A percentile compares a stretch with the other conserved stretches of the same genome.
These are phyloP conservation scores for Beauveria brongniartii DNA, from an alignment of 2,329 filamentous ascomycete genomes.

Conservation along the genomic window DNA sequence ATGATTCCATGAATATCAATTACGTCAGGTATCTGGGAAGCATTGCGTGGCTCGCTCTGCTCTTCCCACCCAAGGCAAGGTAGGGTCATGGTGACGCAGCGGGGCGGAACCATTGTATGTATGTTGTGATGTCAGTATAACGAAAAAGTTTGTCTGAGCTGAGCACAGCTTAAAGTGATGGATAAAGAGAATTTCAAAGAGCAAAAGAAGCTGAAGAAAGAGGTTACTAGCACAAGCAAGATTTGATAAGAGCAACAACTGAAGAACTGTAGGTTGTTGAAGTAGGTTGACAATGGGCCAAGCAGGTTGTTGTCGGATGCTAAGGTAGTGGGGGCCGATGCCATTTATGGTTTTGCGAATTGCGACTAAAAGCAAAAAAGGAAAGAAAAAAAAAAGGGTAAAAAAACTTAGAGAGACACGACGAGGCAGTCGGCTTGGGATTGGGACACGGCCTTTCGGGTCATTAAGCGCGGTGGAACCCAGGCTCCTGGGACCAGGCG, in stretches of 20 bases:
- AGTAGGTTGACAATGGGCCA: not conserved
- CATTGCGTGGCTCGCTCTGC: not conserved
- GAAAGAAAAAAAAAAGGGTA: not conserved
- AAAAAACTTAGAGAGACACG: conserved; percentile 10
- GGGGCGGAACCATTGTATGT: conserved; percentile 10
- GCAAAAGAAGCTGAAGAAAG: not conserved
- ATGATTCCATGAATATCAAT: conserved; percentile 1
- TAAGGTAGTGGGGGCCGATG: conserved; percentile 21
- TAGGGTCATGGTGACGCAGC: not conserved
- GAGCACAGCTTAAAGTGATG: not conserved
- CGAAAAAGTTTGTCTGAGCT: not conserved
- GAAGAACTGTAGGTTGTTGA: not conserved
- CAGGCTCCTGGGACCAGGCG: conserved; percentile 4
- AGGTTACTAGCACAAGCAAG: not conserved
- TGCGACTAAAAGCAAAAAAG: conserved; percentile 9
- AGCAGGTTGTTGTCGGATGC: not conserved
- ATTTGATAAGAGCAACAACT: not conserved
- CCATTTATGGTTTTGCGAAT: conserved; percentile 26
- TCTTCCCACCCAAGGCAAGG: not conserved
- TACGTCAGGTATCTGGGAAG: not conserved
- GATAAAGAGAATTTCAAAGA: not conserved
- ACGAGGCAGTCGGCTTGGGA: not conserved
- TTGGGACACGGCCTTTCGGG: conserved; percentile 9
- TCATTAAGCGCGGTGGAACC: conserved; percentile 11
- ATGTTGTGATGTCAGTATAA: not conserved